Evolutionary conservation across 2,329 filamentous ascomycete species (phyloP).

Genomic region (Pseudogymnoascus sp.): DNA sequence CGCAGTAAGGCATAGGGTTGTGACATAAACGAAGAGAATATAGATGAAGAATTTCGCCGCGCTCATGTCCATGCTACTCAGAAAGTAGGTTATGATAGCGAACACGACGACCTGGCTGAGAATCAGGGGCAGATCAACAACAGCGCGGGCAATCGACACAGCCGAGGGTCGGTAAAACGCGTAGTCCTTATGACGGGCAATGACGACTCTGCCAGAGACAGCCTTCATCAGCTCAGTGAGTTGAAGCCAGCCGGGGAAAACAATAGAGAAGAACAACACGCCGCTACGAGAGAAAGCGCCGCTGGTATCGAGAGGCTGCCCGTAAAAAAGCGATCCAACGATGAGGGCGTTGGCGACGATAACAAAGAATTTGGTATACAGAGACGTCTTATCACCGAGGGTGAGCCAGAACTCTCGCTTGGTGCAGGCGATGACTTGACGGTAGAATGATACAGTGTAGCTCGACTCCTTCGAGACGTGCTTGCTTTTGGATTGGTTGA

Average conservation of each 20-base stretch:
- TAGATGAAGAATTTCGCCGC: conserved; percentile 55
- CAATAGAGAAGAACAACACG: conserved; percentile 55
- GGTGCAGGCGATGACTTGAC: conserved; percentile 50
- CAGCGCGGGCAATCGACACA: conserved; percentile 50
- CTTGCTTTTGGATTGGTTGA: conserved; percentile 60
- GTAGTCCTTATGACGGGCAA: conserved; percentile 52
- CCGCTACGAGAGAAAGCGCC: conserved; percentile 59
- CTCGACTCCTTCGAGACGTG: conserved; percentile 54
- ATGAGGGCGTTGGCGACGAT: conserved; percentile 56
- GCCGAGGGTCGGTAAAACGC: conserved; percentile 50
- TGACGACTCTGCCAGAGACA: conserved; percentile 52
- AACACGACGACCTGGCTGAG: conserved; percentile 52
- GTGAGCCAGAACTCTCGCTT: conserved; percentile 57
- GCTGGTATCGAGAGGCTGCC: conserved; percentile 46
- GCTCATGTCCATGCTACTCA: conserved; percentile 46
- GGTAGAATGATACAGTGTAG: conserved; percentile 39
- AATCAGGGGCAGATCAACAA: conserved; percentile 48
- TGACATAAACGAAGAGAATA: conserved; percentile 45
- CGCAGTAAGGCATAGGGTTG: conserved; percentile 51
- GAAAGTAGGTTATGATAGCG: conserved; percentile 53
- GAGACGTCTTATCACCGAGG: conserved; percentile 54
- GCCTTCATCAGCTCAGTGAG: conserved; percentile 61
- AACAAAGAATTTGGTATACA: conserved; percentile 34
- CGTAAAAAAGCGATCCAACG: conserved; percentile 60
- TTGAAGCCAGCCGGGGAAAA: conserved; percentile 54